Conservation (phyloP, 257 asterid species). For the Solanum peruvianum region DNA sequence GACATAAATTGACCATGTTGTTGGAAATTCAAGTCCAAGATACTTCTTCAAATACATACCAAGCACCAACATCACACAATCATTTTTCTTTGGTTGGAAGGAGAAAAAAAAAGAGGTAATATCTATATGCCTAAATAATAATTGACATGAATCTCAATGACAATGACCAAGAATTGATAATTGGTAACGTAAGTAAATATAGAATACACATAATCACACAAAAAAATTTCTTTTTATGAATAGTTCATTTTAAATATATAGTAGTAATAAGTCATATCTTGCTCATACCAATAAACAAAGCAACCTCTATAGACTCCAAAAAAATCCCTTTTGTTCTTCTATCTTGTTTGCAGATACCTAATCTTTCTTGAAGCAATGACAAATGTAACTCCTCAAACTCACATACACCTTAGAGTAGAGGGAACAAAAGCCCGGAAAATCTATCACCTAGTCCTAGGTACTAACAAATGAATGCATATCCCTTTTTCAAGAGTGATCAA, state of each 20-base stretch:
- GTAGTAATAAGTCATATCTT: background rate
- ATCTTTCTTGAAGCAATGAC: background rate
- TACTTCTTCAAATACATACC: background rate
- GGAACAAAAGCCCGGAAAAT: background rate
- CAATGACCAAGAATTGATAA: background rate
- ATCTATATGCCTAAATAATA: background rate
- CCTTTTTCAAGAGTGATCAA: background rate
- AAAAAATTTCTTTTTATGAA: background rate
- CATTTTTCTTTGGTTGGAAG: background rate
- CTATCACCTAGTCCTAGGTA: background rate
- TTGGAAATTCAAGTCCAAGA: conserved; percentile 1
- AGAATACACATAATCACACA: background rate
- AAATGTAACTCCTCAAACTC: background rate
- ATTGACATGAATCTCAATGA: background rate
- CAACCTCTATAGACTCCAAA: background rate
- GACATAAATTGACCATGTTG: conserved; percentile 20
- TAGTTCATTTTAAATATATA: background rate
- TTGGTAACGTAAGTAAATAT: background rate
- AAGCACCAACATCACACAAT: background rate
- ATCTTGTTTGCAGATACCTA: background rate
- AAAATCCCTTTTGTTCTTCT: background rate
- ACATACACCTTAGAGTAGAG: background rate
- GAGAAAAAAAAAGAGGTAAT: background rate
- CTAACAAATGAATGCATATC: background rate
- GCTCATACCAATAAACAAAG: background rate